phyloP scores from a whole-genome alignment of 176 grass and related monocot species.

The Oryza meyeriana region DNA sequence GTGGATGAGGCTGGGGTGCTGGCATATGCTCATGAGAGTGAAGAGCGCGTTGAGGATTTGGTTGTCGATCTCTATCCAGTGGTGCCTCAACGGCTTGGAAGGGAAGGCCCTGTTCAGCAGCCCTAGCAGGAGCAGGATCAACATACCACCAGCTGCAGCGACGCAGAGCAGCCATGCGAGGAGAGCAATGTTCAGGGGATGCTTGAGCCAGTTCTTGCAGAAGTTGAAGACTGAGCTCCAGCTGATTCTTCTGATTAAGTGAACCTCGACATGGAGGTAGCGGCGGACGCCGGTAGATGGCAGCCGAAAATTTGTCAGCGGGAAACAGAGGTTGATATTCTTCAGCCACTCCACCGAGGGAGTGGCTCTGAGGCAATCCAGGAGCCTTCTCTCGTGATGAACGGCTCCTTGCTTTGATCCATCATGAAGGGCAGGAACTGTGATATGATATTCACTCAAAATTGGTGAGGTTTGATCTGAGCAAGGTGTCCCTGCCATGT shows the following conservation, averaged over 20 bases:
- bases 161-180: constrained; percentile 79
- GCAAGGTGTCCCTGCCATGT: constrained; percentile 5
- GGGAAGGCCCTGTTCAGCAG: constrained; percentile 62
- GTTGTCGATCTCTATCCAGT: constrained; percentile 90
- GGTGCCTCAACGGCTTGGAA: constrained; percentile 49
- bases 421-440: constrained; percentile 29
- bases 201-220: constrained; percentile 61
- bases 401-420: neutral
- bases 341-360: constrained; percentile 55
- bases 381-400: constrained; percentile 18
- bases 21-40: constrained; percentile 88
- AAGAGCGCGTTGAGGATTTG: constrained; percentile 90
- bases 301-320: constrained; percentile 28
- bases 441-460: constrained; percentile 43
- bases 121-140: constrained; percentile 66
- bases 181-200: constrained; percentile 76
- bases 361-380: constrained; percentile 62
- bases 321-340: constrained; percentile 32
- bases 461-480: constrained; percentile 28
- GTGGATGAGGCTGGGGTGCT: constrained; percentile 67
- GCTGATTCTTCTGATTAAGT: constrained; percentile 60
- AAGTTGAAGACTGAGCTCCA: constrained; percentile 53
- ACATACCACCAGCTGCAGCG: constrained; percentile 53
- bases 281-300: constrained; percentile 22
- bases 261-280: constrained; percentile 25